Base-by-base conservation (phyloP, 2,329 filamentous ascomycete genomes). In the Chrysoporthe deuterocubensis region DNA sequence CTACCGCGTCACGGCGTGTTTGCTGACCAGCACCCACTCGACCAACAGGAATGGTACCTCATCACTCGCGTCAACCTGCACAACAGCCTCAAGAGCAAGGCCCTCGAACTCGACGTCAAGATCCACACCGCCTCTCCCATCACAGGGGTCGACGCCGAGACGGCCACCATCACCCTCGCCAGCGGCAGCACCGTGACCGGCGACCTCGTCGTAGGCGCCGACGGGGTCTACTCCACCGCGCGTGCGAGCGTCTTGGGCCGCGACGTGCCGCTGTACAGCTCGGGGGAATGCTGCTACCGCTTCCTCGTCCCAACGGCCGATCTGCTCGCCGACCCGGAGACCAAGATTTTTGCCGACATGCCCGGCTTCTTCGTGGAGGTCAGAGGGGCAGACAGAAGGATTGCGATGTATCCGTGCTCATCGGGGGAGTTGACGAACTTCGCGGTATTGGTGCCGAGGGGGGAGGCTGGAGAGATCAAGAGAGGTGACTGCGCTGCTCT, bases 381-480 rank as follows among this genome's bases (percentile, higher is more conserved):
- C 11, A 44, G 42, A 3, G 62, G 37, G 1, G 5, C 37, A 1
- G 57, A 69, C 9, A 34, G 62, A 13, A 64, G 62, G 37, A 54
- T 69, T 13, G 52, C 62, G 3, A 14, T 69, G 21, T 69, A 69
- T 34, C 68, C 68, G 2, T 67, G 65, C 37, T 50, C 62, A 2
- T 59, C 43, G 16, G 68, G 68, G 13, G 32, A 58, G 52, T 16
- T 67, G 62, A 62, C 60, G 43, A 69, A 69, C 16, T 34, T 63
- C 26, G 57, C 44, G 9, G 65, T 43, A 14, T 54, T 69, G 11
- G 62, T 58, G 26, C 68, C 68, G 5, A 62, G 62, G 40, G 37
- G 44, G 21, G 68, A 69, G 32, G 62, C 65, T 6, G 68, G 68
- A 18, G 68, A 65, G 52, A 69, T 69, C 50, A 65, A 63, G 44